Evolutionary conservation across 768 basidiomycete species (phyloP).

Genomic region (Rhodotorula babjevae): DNA sequence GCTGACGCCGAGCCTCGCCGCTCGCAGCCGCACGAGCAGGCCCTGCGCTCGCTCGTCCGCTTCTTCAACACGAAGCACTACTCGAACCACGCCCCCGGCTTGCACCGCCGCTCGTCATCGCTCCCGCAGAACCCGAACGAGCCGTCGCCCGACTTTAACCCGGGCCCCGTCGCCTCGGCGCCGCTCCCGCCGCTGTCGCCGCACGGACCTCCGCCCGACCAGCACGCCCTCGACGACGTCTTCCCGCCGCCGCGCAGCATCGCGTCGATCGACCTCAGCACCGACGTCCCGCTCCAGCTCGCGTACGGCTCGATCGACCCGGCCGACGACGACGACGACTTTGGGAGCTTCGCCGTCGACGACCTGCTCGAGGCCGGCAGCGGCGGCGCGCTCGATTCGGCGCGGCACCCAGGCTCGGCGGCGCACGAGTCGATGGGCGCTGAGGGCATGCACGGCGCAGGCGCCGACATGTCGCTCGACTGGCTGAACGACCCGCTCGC

Average conservation of each 20-base stretch:
- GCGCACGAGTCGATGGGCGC: conserved; percentile 43
- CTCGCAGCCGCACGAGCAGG: conserved; percentile 82
- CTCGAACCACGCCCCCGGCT: conserved; percentile 54
- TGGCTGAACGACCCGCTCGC: conserved; percentile 29
- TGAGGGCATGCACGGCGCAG: not conserved
- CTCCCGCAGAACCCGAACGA: conserved; percentile 61
- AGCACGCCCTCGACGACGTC: conserved; percentile 59
- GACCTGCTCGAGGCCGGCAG: conserved; percentile 63
- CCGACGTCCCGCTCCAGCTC: conserved; percentile 55
- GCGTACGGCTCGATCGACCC: conserved; percentile 83
- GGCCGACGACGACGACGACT: conserved; percentile 83
- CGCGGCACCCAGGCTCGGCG: conserved; percentile 37
- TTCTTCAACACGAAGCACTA: conserved; percentile 95
- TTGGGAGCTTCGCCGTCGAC: conserved; percentile 92
- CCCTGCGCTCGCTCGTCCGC: conserved; percentile 84
- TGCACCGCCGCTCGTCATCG: conserved; percentile 71
- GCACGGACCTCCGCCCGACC: conserved; percentile 20
- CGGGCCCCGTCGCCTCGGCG: conserved; percentile 45
- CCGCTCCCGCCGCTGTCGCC: conserved; percentile 40
- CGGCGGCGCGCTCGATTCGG: conserved; percentile 50
- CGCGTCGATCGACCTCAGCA: conserved; percentile 29
- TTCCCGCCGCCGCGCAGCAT: conserved; percentile 77
- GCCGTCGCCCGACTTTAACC: conserved; percentile 54
- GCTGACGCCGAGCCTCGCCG: not conserved
- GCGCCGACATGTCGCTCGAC: conserved; percentile 3